Percentiles rank a stretch among this genome's conserved stretches.
Evolutionary conservation across 2,329 filamentous ascomycete species (phyloP).

Genomic region (Arthroderma uncinatum): DNA sequence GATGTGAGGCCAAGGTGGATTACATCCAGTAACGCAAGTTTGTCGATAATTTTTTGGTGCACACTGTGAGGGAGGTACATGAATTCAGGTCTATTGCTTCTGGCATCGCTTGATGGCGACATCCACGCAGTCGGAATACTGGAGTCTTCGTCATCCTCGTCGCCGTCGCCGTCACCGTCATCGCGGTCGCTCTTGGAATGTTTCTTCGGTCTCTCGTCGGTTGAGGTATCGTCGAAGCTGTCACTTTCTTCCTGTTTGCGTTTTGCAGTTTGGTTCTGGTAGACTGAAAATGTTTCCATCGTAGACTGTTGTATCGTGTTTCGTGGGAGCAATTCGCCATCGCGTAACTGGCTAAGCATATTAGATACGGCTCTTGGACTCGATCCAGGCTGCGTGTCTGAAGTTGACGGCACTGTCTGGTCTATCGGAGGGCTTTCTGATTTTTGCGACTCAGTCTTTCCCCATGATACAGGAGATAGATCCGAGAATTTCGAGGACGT

Average conservation of each 20-base stretch:
- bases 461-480: neutral
- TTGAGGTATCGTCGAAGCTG: neutral
- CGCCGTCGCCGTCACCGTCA: neutral
- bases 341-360: neutral
- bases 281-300: neutral
- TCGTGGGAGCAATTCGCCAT: neutral
- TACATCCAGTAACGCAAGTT: neutral
- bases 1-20: slow-evolving; percentile 5
- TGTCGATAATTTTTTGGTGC: neutral
- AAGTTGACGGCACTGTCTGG: neutral
- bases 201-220: neutral
- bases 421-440: neutral
- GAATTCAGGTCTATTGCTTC: neutral
- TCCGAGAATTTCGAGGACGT: neutral
- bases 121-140: no score
- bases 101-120: neutral
- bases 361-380: neutral
- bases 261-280: neutral
- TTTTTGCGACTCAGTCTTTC: neutral
- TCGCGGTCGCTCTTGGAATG: neutral
- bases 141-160: no score
- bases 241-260: neutral
- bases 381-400: neutral
- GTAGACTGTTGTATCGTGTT: neutral
- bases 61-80: neutral